Percentiles rank a stretch among this genome's conserved stretches.
Conservation (phyloP, 805 yeast genomes). For the Starmerella sp. region DNA sequence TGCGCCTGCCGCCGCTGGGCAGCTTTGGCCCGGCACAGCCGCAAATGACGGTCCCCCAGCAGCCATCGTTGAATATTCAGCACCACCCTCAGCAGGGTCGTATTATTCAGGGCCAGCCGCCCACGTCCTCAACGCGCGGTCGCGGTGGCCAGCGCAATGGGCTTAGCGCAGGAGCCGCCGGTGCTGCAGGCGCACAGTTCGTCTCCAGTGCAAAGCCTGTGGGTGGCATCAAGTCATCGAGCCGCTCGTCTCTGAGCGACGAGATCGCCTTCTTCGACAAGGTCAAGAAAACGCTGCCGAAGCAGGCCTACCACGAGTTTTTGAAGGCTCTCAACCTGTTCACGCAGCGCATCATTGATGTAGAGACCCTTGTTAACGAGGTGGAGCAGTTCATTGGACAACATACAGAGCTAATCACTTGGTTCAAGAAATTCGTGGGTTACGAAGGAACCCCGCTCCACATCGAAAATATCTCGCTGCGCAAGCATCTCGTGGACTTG, state of each 20-base stretch:
- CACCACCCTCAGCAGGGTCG: constrained; percentile 1
- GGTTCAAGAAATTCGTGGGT: constrained; percentile 91
- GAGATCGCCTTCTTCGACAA: constrained; percentile 87
- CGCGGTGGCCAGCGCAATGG: constrained; percentile 3
- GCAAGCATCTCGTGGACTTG: constrained; percentile 83
- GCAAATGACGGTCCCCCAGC: background rate
- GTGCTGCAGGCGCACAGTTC: constrained; percentile 31
- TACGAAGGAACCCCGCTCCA: constrained; percentile 73
- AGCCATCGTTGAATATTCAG: background rate
- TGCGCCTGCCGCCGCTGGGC: constrained; percentile 79
- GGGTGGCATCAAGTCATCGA: constrained; percentile 28
- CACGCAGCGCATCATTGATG: constrained; percentile 83
- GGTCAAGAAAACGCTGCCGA: constrained; percentile 78
- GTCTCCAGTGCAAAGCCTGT: constrained; percentile 74
- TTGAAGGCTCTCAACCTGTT: constrained; percentile 76
- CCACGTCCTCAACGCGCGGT: constrained; percentile 3
- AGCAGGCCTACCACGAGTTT: constrained; percentile 85
- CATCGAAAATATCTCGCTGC: constrained; percentile 76
- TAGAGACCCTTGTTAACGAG: constrained; percentile 66
- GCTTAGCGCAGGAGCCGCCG: background rate
- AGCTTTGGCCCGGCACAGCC: constrained; percentile 55
- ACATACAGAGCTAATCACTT: constrained; percentile 63
- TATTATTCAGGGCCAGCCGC: constrained; percentile 3
- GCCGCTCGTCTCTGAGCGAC: constrained; percentile 50
- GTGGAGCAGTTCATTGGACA: constrained; percentile 78